Base-by-base conservation (phyloP, 1,139 yeast genomes). In the Protomyces inundatus region DNA sequence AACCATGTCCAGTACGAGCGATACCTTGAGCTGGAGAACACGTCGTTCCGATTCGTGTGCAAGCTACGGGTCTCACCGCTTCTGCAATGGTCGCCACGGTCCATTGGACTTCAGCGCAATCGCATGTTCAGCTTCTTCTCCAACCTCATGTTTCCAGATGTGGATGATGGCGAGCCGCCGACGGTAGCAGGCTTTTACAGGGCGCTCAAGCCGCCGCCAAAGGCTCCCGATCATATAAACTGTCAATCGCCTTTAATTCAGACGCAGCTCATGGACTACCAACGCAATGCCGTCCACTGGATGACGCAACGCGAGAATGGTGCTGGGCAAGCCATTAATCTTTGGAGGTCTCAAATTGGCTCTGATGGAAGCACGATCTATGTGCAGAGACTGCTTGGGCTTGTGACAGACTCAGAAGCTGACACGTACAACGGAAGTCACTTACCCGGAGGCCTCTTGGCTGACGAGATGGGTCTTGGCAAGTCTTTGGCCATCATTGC, bases 401-500 rank as follows among this genome's bases (percentile, higher is more conserved):
- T 58, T 14, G 46, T 58, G 9, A n/a, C 62, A 32, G 7, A 30
- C 4, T 16, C 14, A 5, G 56, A 36, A 12, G 40, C 39, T 6
- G 39, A 33, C 10, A n/a, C 32, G 4, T n/a, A 9, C 32, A 12
- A n/a, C 23, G n/a, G 10, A 9, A n/a, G 16, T 35, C 52, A 51
- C n/a, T n/a, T 58, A 3, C 62, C 46, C 7, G 67, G 67, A 3
- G 67, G 67, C n/a, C 40, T 66, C 23, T 59, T 66, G 32, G 64
- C 62, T 10, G 67, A 66, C 39, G 67, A 93, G 74, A 93, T 93
- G 98, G 98, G 98, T 0, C 79, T 93, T 4, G 98, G 98, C 0
- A 93, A 93, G 72, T 91, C 98, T 0, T 85, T 93, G 1, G 98
- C 93, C 73, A 78, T 90, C 6, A 79, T 90, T 1, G 79, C 96